These are phyloP conservation scores for Tetracentron sinense DNA, from an alignment of 164 flowering plant species.

Conservation along the genomic window DNA sequence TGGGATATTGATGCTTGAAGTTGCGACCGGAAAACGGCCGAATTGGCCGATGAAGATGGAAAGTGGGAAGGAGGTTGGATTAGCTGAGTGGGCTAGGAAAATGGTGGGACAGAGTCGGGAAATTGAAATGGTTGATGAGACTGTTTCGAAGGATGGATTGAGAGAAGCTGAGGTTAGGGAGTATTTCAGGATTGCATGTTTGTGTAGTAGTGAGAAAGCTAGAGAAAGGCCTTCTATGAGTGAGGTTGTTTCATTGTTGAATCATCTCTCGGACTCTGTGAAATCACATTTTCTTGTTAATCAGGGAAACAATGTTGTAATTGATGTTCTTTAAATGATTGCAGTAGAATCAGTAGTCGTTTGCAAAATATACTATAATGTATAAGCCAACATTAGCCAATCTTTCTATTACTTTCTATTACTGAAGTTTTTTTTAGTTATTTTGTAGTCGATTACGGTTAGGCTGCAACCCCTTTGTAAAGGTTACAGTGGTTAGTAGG, in stretches of 20 bases:
- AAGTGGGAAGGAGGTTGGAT: conserved; percentile 35
- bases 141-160: conserved; percentile 27
- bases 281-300: no score
- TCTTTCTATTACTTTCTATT: no score
- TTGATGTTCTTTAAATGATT: no score
- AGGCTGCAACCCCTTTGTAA: no score
- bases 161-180: conserved; percentile 39
- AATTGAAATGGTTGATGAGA: conserved; percentile 50
- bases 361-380: no score
- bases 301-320: no score
- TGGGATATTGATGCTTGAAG: conserved; percentile 73
- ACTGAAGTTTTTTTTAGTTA: no score
- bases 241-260: conserved; percentile 44
- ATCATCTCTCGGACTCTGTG: no score
- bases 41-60: conserved; percentile 42
- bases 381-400: no score
- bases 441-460: no score
- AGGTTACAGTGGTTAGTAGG: no score
- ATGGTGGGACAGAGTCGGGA: conserved; percentile 29
- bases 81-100: conserved; percentile 53
- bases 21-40: conserved; percentile 60
- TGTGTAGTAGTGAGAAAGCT: conserved; percentile 38
- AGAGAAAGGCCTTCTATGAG: conserved; percentile 58
- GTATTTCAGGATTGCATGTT: conserved; percentile 50
- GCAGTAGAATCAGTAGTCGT: no score